phyloP scores from a whole-genome alignment of 495 filamentous ascomycete genomes.

The Neurospora sp. region DNA sequence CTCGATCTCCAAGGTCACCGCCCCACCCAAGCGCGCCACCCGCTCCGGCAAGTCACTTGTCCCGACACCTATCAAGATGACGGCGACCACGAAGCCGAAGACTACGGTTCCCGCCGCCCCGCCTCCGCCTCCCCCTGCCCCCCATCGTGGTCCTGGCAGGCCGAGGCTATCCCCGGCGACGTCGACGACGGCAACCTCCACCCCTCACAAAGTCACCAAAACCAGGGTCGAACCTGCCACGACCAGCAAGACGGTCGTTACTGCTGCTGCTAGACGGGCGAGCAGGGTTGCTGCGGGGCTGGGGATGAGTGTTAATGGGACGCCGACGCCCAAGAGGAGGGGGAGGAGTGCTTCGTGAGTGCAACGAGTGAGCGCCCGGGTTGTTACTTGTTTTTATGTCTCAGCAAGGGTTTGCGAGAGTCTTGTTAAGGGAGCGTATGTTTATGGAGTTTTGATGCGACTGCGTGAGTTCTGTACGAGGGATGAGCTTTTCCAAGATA shows the following conservation, averaged over 20 bases:
- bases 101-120: not conserved
- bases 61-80: not conserved
- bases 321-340: constrained; percentile 24
- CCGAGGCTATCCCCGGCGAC: not conserved
- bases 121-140: not conserved
- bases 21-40: not conserved
- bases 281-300: constrained; percentile 15
- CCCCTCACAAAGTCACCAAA: not conserved
- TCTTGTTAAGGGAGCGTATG: not conserved
- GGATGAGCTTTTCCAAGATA: not conserved
- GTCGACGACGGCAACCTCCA: not conserved
- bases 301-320: constrained; percentile 27
- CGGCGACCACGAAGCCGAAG: not conserved
- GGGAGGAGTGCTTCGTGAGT: constrained; percentile 3
- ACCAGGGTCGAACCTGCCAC: not conserved
- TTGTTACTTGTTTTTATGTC: not conserved
- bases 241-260: not conserved
- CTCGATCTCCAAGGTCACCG: not conserved
- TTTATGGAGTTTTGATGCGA: not conserved
- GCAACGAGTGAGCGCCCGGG: not conserved
- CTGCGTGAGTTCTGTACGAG: not conserved
- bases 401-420: not conserved
- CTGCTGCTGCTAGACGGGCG: constrained; percentile 4
- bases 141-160: not conserved
- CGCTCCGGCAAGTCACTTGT: not conserved